A percentile compares a stretch with the other conserved stretches of the same genome.
These are phyloP conservation scores for Fusarium sp. DNA, from an alignment of 2,329 filamentous ascomycete species.

Conservation along the genomic window DNA sequence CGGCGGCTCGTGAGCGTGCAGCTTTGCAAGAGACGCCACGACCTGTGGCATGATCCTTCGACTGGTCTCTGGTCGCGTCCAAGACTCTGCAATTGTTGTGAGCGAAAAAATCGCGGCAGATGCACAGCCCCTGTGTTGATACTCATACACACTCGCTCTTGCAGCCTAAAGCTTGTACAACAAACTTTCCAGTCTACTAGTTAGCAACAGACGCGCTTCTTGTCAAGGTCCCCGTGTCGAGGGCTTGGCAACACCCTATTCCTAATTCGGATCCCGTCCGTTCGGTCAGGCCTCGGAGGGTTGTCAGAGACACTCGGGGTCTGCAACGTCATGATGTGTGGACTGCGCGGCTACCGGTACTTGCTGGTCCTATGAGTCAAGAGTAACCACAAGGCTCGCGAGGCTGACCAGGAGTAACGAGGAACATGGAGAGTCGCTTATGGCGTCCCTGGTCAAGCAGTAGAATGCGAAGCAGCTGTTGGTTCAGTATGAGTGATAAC, in stretches of 20 bases:
- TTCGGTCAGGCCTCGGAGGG: slow-evolving; percentile 4
- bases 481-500: background rate
- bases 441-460: background rate
- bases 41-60: slow-evolving; percentile 36
- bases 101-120: background rate
- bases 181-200: background rate
- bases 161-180: slow-evolving; percentile 10
- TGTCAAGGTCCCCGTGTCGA: slow-evolving; percentile 6
- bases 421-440: background rate
- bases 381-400: background rate
- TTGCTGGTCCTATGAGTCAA: slow-evolving; percentile 19
- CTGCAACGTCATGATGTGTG: slow-evolving; percentile 9
- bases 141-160: background rate
- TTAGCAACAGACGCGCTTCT: background rate
- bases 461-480: background rate
- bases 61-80: slow-evolving; percentile 7
- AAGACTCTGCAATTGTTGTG: background rate
- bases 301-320: background rate
- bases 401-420: slow-evolving; percentile 14
- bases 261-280: slow-evolving; percentile 13
- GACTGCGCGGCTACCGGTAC: slow-evolving; percentile 1
- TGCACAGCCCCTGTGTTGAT: background rate
- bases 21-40: slow-evolving; percentile 16
- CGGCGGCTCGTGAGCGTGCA: slow-evolving; percentile 25
- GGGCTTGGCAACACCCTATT: slow-evolving; percentile 32